Conservation (phyloP, 495 filamentous ascomycete genomes). For the Hamigera avellanea region DNA sequence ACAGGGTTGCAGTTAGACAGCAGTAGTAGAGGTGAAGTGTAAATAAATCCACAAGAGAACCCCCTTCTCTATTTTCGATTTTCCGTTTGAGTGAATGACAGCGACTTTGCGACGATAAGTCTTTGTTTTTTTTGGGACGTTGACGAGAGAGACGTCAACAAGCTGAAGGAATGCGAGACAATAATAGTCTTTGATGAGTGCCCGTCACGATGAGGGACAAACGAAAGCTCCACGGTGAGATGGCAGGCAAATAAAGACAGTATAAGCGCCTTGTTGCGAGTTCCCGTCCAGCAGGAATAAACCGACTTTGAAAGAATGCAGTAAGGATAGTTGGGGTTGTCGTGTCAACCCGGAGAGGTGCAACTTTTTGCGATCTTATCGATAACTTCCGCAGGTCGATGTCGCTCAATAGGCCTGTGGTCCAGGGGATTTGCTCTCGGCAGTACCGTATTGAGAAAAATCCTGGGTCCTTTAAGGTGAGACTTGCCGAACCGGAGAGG, state of each 20-base stretch:
- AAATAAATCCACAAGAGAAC: neutral
- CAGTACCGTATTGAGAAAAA: too few relatives aligned
- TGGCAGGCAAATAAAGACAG: neutral
- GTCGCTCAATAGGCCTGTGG: neutral
- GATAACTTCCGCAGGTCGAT: neutral
- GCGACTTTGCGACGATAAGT: neutral
- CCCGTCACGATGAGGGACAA: too few relatives aligned
- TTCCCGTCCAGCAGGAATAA: constrained; percentile 31
- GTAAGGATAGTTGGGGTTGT: constrained; percentile 24
- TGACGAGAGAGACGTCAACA: too few relatives aligned
- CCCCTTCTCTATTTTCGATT: neutral
- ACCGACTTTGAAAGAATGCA: constrained; percentile 4
- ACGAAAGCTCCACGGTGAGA: neutral
- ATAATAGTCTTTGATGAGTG: constrained; percentile 1
- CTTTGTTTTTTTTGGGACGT: too few relatives aligned
- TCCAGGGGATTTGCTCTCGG: neutral
- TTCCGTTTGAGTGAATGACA: neutral
- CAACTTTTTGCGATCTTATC: constrained; percentile 1
- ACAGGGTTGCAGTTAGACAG: constrained; percentile 9
- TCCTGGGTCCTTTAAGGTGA: too few relatives aligned
- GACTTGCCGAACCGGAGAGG: neutral
- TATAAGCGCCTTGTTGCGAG: constrained; percentile 3
- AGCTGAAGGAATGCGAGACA: neutral
- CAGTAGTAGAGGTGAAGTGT: neutral
- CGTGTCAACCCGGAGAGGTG: constrained; percentile 28